Evolutionary conservation across 129 eudicot genomes (phyloP).

Genomic region (Smallanthus sonchifolius): DNA sequence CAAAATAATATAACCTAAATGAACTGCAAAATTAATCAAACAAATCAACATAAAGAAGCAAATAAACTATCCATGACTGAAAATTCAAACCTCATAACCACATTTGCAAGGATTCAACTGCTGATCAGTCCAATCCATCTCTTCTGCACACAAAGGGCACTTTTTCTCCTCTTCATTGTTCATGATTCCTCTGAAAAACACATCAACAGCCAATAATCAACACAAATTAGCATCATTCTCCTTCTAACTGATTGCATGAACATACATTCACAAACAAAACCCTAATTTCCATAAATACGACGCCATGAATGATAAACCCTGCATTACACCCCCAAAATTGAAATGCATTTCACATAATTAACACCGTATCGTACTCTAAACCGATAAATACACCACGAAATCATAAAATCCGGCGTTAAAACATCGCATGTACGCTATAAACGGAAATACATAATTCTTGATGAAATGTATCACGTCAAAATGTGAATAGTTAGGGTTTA

Average conservation of each 20-base stretch:
- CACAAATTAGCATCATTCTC: background rate
- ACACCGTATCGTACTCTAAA: background rate
- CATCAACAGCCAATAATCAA: constrained; percentile 12
- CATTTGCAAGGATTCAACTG: constrained; percentile 77
- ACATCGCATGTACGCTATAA: background rate
- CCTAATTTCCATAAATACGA: constrained; percentile 22
- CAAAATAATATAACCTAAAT: constrained; percentile 3
- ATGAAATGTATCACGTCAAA: background rate
- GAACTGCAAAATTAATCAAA: constrained; percentile 12
- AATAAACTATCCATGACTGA: background rate
- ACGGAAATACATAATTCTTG: background rate
- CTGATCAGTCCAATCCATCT: constrained; percentile 91
- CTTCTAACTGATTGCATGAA: background rate
- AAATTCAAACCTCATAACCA: constrained; percentile 61
- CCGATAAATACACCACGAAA: background rate
- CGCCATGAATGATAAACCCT: constrained; percentile 15
- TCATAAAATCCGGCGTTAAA: background rate
- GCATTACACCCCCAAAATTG: constrained; percentile 13
- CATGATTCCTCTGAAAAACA: constrained; percentile 41
- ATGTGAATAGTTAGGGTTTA: constrained; percentile 25
- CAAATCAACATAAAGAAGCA: background rate
- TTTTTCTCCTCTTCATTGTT: constrained; percentile 64
- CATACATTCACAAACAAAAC: constrained; percentile 25
- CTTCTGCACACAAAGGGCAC: constrained; percentile 86
- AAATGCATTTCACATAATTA: constrained; percentile 15